phyloP scores from a whole-genome alignment of 345 rosid genomes.

The Rubroshorea leprosula region DNA sequence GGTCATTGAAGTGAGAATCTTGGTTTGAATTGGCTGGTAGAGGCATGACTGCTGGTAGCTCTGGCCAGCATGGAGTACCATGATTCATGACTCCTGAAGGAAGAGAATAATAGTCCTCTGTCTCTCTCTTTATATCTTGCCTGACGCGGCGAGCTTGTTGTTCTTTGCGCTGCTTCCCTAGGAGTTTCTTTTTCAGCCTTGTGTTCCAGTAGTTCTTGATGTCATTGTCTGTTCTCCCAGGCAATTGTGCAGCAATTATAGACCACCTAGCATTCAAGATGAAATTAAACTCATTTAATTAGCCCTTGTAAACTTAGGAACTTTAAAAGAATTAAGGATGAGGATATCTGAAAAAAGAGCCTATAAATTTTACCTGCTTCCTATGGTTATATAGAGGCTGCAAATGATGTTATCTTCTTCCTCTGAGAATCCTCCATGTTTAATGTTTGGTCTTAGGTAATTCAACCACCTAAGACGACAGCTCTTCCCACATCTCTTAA shows the following conservation, averaged over 20 bases:
- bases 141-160: conserved; percentile 37
- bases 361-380: conserved; percentile 37
- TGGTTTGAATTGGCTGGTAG: conserved; percentile 11
- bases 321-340: no score
- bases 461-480: conserved; percentile 54
- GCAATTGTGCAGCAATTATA: conserved; percentile 74
- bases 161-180: conserved; percentile 58
- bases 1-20: conserved; percentile 33
- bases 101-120: conserved; percentile 16
- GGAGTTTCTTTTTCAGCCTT: conserved; percentile 65
- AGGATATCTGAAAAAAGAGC: no score
- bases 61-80: conserved; percentile 26
- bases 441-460: conserved; percentile 53
- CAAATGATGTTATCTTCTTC: conserved; percentile 56
- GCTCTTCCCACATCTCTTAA: conserved; percentile 57
- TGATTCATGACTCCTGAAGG: conserved; percentile 17
- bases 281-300: conserved; percentile 9
- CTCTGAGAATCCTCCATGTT: conserved; percentile 56
- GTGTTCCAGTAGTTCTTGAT: conserved; percentile 88
- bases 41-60: conserved; percentile 16
- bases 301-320: no score
- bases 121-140: conserved; percentile 47
- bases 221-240: conserved; percentile 79
- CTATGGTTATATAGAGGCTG: conserved; percentile 43
- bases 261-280: conserved; percentile 51